Conservation (phyloP, 257 asterid genomes). For the Solanum peruvianum region DNA sequence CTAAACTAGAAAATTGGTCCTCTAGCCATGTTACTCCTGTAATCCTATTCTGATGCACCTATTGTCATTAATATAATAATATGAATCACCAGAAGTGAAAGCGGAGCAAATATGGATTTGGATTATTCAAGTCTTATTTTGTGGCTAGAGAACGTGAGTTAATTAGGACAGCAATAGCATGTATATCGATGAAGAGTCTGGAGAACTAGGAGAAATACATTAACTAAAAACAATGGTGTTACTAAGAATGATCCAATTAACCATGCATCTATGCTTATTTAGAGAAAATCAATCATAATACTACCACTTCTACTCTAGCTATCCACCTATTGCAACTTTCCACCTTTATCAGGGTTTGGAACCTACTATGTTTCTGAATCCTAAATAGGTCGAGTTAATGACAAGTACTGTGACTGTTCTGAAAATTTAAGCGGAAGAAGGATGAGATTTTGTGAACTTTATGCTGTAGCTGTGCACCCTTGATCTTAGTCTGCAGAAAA, state of each 20-base stretch:
- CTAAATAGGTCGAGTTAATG: background rate
- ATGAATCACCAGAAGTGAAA: background rate
- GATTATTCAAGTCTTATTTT: background rate
- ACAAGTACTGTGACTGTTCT: background rate
- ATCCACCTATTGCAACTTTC: background rate
- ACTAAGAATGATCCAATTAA: background rate
- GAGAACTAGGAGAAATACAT: background rate
- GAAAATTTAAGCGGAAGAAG: background rate
- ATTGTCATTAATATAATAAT: background rate
- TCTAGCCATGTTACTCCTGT: background rate
- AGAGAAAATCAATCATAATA: background rate
- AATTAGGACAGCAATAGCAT: background rate
- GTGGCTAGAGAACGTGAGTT: background rate
- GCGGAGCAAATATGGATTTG: background rate
- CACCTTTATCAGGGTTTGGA: background rate
- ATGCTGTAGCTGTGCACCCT: background rate
- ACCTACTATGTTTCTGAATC: background rate
- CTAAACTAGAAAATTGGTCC: background rate
- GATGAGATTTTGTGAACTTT: background rate
- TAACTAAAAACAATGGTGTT: background rate
- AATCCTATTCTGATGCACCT: background rate
- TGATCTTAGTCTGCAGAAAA: background rate
- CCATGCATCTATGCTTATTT: background rate
- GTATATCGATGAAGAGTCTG: background rate
- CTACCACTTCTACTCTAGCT: background rate